phyloP scores from a whole-genome alignment of 2,329 filamentous ascomycete species.

The Pseudonectria buxi region DNA sequence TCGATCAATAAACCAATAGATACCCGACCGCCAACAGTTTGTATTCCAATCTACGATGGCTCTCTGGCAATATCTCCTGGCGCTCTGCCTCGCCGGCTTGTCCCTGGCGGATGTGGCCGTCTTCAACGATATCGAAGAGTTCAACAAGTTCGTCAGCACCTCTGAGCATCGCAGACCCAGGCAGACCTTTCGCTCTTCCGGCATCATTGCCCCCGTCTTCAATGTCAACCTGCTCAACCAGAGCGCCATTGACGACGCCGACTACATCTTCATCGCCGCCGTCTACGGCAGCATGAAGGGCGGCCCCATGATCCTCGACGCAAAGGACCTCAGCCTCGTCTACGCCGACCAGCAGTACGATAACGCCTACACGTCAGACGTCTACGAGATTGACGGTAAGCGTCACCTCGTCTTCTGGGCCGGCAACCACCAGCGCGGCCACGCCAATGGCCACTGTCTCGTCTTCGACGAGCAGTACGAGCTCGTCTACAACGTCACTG shows the following conservation, averaged over 20 bases:
- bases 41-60: neutral
- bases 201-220: constrained; percentile 27
- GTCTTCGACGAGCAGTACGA: constrained; percentile 30
- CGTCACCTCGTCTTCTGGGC: constrained; percentile 32
- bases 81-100: constrained; percentile 4
- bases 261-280: constrained; percentile 28
- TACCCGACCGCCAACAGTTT: too few relatives aligned
- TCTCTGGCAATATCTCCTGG: constrained; percentile 2
- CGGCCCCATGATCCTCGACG: constrained; percentile 30
- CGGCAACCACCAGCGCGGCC: constrained; percentile 18
- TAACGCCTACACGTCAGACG: constrained; percentile 19
- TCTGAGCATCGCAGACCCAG: constrained; percentile 21
- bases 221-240: constrained; percentile 27
- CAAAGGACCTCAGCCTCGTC: constrained; percentile 30
- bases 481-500: constrained; percentile 31
- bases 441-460: constrained; percentile 25
- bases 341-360: constrained; percentile 30
- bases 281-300: constrained; percentile 16
- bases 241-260: constrained; percentile 19
- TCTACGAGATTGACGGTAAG: constrained; percentile 25
- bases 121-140: constrained; percentile 21
- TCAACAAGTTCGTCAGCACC: constrained; percentile 18
- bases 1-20: too few relatives aligned
- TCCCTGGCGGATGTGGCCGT: constrained; percentile 20
- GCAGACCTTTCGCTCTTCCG: constrained; percentile 27